These are phyloP conservation scores for Kodamaea kakaduensis DNA, from an alignment of 805 yeast species.

Conservation along the genomic window DNA sequence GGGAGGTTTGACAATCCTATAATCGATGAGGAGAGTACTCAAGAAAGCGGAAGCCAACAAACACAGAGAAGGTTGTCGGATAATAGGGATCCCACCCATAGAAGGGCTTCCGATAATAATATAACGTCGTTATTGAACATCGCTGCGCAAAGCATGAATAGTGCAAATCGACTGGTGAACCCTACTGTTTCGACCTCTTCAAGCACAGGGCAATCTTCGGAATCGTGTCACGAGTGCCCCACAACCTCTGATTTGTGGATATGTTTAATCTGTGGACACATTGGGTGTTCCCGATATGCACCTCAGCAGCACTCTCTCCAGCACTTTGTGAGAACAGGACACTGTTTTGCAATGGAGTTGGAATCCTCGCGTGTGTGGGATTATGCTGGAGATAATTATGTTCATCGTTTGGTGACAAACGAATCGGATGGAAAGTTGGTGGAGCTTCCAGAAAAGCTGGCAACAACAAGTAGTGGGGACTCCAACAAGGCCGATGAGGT, in stretches of 20 bases:
- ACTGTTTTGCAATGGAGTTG: slow-evolving; percentile 89
- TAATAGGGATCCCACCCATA: too few relatives aligned
- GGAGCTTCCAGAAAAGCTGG: slow-evolving; percentile 50
- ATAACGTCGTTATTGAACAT: too few relatives aligned
- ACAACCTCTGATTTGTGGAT: slow-evolving; percentile 72
- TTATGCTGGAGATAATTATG: slow-evolving; percentile 86
- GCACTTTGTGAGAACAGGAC: slow-evolving; percentile 74
- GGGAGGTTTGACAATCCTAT: too few relatives aligned
- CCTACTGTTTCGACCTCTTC: too few relatives aligned
- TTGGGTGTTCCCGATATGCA: slow-evolving; percentile 86
- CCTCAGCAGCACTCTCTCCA: slow-evolving; percentile 80
- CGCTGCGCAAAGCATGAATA: too few relatives aligned
- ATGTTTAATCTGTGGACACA: slow-evolving; percentile 82
- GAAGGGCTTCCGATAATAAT: too few relatives aligned
- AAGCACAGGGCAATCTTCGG: too few relatives aligned
- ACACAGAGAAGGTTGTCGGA: too few relatives aligned
- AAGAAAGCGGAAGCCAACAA: too few relatives aligned
- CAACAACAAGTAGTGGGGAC: slow-evolving; percentile 4
- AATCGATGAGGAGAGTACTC: too few relatives aligned
- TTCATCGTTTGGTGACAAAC: slow-evolving; percentile 78
- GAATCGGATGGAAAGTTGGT: slow-evolving; percentile 88
- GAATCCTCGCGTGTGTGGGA: slow-evolving; percentile 89
- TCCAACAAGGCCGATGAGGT: slow-evolving; percentile 48
- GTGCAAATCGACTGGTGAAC: too few relatives aligned
- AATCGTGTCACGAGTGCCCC: slow-evolving; percentile 39